Percentiles rank a stretch among this genome's conserved stretches.
Conservation (phyloP, 1,284 basidiomycete species). For the Moniliella sp. region DNA sequence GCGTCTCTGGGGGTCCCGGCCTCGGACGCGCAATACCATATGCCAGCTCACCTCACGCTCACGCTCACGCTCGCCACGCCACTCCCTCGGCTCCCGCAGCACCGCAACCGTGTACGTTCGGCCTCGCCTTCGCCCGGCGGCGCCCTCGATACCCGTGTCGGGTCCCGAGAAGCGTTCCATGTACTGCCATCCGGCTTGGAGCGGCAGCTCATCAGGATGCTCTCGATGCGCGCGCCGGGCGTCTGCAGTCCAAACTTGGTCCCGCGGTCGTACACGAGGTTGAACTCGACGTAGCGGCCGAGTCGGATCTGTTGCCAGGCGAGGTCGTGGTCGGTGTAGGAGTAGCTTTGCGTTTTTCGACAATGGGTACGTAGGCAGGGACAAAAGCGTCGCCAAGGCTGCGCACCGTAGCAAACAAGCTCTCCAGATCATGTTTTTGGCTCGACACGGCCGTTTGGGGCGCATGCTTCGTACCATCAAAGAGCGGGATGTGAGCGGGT, state of each 20-base stretch:
- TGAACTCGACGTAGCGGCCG: conserved; percentile 31
- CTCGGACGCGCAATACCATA: too few relatives aligned
- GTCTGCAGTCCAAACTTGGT: conserved; percentile 32
- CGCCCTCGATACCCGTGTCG: conserved; percentile 5
- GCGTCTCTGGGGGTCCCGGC: too few relatives aligned
- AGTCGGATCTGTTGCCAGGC: conserved; percentile 26
- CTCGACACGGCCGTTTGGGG: too few relatives aligned
- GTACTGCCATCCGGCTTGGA: conserved; percentile 30
- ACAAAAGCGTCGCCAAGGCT: conserved; percentile 26
- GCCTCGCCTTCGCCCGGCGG: conserved; percentile 4
- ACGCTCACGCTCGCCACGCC: too few relatives aligned
- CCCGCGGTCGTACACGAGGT: conserved; percentile 30
- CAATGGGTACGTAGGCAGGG: conserved; percentile 25
- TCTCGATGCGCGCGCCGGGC: conserved; percentile 30
- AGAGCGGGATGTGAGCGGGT: conserved; percentile 11
- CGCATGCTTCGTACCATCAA: conserved; percentile 10
- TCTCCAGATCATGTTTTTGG: conserved; percentile 14
- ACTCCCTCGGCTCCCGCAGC: conserved; percentile 15
- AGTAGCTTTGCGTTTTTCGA: conserved; percentile 15
- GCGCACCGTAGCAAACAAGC: conserved; percentile 21
- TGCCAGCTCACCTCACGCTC: too few relatives aligned
- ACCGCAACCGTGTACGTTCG: conserved; percentile 10
- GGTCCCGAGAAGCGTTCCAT: conserved; percentile 20
- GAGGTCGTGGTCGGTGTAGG: conserved; percentile 11
- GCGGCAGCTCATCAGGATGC: conserved; percentile 32